These are phyloP conservation scores for Fusarium sp. DNA, from an alignment of 2,329 filamentous ascomycete genomes.

Conservation along the genomic window DNA sequence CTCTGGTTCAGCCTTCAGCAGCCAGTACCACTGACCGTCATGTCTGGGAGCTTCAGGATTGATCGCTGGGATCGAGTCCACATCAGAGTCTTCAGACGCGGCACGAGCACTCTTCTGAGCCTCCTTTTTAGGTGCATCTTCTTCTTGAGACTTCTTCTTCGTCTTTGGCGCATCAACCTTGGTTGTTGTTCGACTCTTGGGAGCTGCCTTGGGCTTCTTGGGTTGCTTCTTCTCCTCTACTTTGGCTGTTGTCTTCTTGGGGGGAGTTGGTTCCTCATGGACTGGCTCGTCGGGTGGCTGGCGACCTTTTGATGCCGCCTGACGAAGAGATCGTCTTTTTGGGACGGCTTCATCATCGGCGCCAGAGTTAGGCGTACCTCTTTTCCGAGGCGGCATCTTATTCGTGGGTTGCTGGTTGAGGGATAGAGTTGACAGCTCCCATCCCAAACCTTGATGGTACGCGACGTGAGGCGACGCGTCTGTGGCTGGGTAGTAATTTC, in stretches of 20 bases:
- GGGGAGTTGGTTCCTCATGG: background rate
- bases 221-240: conserved; percentile 6
- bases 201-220: background rate
- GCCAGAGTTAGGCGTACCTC: background rate
- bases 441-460: background rate
- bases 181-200: background rate
- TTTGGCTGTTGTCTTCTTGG: conserved; percentile 9
- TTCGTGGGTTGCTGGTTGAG: background rate
- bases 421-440: background rate
- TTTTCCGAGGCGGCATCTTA: conserved; percentile 36
- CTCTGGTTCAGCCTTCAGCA: conserved; percentile 91
- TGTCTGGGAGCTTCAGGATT: conserved; percentile 56
- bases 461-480: background rate
- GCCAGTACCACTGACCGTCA: conserved; percentile 72
- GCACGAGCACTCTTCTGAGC: background rate
- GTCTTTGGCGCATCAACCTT: background rate
- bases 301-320: conserved; percentile 13
- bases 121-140: background rate
- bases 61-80: conserved; percentile 50
- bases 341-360: background rate
- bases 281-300: background rate
- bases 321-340: conserved; percentile 35
- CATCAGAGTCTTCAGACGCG: conserved; percentile 46
- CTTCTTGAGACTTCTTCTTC: background rate
- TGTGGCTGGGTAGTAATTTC: background rate